These are phyloP conservation scores for Irpex sp. DNA, from an alignment of 1,284 basidiomycete species.

Conservation along the genomic window DNA sequence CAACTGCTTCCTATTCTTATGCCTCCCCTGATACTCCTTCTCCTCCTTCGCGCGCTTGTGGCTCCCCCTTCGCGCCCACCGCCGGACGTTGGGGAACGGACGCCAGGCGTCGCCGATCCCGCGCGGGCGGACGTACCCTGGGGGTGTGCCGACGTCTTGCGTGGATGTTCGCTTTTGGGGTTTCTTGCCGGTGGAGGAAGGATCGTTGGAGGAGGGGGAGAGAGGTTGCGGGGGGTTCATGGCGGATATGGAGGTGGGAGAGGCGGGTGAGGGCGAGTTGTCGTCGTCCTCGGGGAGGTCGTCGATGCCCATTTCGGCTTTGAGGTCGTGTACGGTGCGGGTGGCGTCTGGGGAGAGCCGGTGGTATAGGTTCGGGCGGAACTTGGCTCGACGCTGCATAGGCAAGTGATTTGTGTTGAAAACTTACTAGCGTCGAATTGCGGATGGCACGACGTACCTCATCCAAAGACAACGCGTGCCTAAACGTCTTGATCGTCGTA, in stretches of 20 bases:
- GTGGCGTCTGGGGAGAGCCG: conserved; percentile 12
- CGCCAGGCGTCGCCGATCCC: neutral
- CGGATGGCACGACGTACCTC: conserved; percentile 27
- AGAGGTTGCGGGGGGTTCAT: neutral
- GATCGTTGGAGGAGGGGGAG: neutral
- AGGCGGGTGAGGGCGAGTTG: neutral
- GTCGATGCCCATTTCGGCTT: conserved; percentile 1
- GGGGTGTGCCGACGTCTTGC: neutral
- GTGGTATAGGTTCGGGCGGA: conserved; percentile 32
- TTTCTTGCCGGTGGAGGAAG: neutral
- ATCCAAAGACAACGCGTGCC: conserved; percentile 42
- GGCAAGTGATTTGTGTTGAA: neutral
- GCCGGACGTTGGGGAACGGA: neutral
- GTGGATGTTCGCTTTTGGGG: neutral
- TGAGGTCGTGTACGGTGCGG: conserved; percentile 1
- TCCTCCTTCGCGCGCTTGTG: neutral
- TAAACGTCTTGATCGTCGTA: conserved; percentile 35
- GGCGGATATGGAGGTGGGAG: neutral
- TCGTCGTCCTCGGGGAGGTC: neutral
- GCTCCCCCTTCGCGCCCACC: neutral
- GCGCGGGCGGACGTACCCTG: neutral
- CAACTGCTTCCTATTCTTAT: neutral
- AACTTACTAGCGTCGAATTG: neutral
- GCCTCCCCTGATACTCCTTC: neutral
- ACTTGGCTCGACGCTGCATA: conserved; percentile 33